Base-by-base conservation (phyloP, 2,329 filamentous ascomycete species). In the Lasiodiplodia theobromae region DNA sequence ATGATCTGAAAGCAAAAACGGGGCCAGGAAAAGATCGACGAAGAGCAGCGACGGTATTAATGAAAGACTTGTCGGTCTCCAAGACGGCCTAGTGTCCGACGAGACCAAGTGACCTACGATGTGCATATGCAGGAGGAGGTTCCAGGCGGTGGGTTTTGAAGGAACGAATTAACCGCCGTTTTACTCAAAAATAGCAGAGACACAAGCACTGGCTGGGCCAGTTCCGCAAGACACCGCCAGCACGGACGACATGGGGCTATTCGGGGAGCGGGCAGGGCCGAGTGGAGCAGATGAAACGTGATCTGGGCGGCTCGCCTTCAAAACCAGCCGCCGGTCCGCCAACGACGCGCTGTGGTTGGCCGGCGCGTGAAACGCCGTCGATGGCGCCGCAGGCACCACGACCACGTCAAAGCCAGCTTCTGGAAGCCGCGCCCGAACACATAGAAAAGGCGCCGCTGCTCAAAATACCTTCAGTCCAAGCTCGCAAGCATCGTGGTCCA, bases 121-220 rank as follows among this genome's bases (percentile, higher is more conserved):
- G 38, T 74, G 71, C 72, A 71, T 70, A 70, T 68, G 68, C 62
- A 68, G 69, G 68, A 67, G 71, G 67, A 71, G 66, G 72, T 73
- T 72, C 74, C 71, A 70, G 52, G 51, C 37, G 70, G 70, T 71
- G 74, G 73, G 71, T 79, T 78, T 79, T 79, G 76, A 79, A 52
- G 73, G 77, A 74, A 75, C 72, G 68, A 71, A 53, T 71, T 79
- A 80, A 76, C 74, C 78, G 77, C 78, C 73, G 77, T 79, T 78
- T 79, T 77, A 76, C 71, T 69, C 73, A 56, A 74, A 73, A 74
- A 77, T 74, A 75, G 72, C 65, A 67, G 62, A 49, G 40, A 44
- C 65, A 40, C 71, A 70, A 71, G 74, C 67, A 79, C 74, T 79
- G 78, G 78, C 72, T 71, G 67, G 76, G 73, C 73, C 74, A 74